Percentiles rank a stretch among this genome's conserved stretches.
Evolutionary conservation across 225 moss, liverwort and hornwort species (phyloP).

Genomic region (Pleurozium schreberi): DNA sequence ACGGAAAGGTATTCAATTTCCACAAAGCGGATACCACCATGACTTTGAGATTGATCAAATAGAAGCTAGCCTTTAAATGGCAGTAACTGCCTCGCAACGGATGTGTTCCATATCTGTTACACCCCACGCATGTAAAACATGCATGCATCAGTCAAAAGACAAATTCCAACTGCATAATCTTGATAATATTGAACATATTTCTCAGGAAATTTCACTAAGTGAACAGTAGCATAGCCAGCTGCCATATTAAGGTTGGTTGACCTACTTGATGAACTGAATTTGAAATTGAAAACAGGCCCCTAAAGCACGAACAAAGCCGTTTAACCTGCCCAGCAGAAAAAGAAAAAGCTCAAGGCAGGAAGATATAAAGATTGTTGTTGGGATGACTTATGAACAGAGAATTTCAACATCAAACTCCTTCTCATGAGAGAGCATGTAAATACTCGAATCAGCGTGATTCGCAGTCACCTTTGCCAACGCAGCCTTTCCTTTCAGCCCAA

Average conservation of each 20-base stretch:
- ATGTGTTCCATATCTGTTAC: conserved; percentile 63
- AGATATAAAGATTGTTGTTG: background rate
- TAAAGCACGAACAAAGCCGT: background rate
- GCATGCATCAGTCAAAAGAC: background rate
- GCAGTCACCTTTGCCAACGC: conserved; percentile 69
- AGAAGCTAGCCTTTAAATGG: conserved; percentile 68
- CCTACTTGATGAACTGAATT: background rate
- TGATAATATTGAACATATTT: background rate
- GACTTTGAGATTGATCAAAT: background rate
- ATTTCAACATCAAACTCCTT: conserved; percentile 82
- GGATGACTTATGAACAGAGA: background rate
- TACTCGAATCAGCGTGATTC: conserved; percentile 52
- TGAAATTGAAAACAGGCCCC: background rate
- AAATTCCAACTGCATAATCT: background rate
- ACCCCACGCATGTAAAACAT: background rate
- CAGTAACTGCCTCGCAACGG: conserved; percentile 71
- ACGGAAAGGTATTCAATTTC: too few relatives aligned
- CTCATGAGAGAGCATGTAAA: conserved; percentile 79
- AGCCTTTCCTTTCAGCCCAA: conserved; percentile 56
- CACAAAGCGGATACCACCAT: background rate
- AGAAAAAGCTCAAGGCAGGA: background rate
- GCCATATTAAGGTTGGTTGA: background rate
- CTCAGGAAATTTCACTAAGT: background rate
- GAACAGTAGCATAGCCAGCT: background rate
- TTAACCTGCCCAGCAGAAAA: background rate